phyloP scores from a whole-genome alignment of 2,329 filamentous ascomycete species.

The Phaeosphaeria sp. region DNA sequence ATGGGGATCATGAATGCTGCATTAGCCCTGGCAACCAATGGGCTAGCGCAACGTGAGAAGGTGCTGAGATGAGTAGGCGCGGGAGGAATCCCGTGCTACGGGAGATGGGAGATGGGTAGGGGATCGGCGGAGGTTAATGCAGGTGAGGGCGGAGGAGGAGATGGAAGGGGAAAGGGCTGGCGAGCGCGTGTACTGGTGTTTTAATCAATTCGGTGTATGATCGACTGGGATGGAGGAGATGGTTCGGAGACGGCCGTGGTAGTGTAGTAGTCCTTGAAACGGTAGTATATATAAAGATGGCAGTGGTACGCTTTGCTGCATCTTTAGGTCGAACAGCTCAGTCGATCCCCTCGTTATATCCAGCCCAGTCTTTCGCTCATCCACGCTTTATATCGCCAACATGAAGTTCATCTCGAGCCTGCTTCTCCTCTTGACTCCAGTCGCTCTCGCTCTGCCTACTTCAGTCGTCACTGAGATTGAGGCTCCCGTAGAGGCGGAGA shows the following conservation, averaged over 20 bases:
- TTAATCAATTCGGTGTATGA: slow-evolving; percentile 22
- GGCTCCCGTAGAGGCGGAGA: slow-evolving; percentile 8
- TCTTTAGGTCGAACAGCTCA: slow-evolving; percentile 9
- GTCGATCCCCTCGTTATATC: slow-evolving; percentile 9
- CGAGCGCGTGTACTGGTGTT: background rate
- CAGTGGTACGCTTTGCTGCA: background rate
- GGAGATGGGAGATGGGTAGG: background rate
- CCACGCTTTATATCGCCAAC: background rate
- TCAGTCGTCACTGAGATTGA: slow-evolving; percentile 10
- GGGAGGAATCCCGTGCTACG: slow-evolving; percentile 1
- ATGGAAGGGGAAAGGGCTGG: slow-evolving; percentile 19
- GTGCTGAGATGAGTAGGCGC: slow-evolving; percentile 11
- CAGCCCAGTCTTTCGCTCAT: slow-evolving; percentile 17
- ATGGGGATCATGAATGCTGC: slow-evolving; percentile 3
- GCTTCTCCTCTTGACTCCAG: slow-evolving; percentile 22
- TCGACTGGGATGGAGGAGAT: slow-evolving; percentile 12
- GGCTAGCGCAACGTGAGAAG: slow-evolving; percentile 17
- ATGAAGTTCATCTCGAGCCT: slow-evolving; percentile 30
- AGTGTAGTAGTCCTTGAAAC: background rate
- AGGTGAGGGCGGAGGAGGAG: slow-evolving; percentile 15
- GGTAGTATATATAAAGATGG: slow-evolving; percentile 10
- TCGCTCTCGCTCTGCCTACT: slow-evolving; percentile 29
- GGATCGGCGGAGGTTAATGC: background rate
- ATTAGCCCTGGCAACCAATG: slow-evolving; percentile 10
- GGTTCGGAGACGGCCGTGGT: slow-evolving; percentile 25